Base-by-base conservation (phyloP, 306 rosid species). In the Cicer judaicum region DNA sequence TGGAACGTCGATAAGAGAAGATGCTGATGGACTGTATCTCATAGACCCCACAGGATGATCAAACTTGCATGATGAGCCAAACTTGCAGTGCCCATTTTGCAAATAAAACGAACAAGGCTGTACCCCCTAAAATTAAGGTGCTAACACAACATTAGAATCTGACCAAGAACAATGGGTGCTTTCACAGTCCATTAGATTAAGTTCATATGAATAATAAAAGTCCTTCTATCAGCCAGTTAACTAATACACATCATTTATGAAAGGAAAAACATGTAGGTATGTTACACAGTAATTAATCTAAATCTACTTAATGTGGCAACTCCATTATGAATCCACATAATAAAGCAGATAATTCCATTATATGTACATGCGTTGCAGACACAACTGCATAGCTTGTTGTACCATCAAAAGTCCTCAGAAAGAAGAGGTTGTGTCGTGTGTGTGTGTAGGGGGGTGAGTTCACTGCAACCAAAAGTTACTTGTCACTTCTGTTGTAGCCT, bases 1-100 rank as follows among this genome's bases (percentile, higher is more conserved):
- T 55, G 89, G 91, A 81, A 87, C 74, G 78, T 92, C 91, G 1
- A 77, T 76, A 7, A 91, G 86, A 59, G 97, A 87, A 40, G 97
- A 86, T 38, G 91, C 76, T 39, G 91, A 89, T 44, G 87, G 88
- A 78, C 81, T 91, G 83, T 74, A 87, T 68, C 89, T 85, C 84
- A 91, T 64, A 10, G 85, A 40, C 69, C 89, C 96, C 72, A 84
- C 15, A 59, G 98, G 96, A 87, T 92, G 98, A 79, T 92, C 96
- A 46, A 88, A 92, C 81, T 92, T 92, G 85, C 98, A 92, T 1
- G 90, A 78, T 5, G 93, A 78, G 74, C 98, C 96, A 57, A 92
- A 90, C 73, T 90, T 92, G 92, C 98, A 92, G 68, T 84, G 84
- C 67, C 93, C 84, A 46, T 77, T 80, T 80, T 80, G 84, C 76